phyloP scores from a whole-genome alignment of 208 protist species.

The Tritrichomonas musculus region DNA sequence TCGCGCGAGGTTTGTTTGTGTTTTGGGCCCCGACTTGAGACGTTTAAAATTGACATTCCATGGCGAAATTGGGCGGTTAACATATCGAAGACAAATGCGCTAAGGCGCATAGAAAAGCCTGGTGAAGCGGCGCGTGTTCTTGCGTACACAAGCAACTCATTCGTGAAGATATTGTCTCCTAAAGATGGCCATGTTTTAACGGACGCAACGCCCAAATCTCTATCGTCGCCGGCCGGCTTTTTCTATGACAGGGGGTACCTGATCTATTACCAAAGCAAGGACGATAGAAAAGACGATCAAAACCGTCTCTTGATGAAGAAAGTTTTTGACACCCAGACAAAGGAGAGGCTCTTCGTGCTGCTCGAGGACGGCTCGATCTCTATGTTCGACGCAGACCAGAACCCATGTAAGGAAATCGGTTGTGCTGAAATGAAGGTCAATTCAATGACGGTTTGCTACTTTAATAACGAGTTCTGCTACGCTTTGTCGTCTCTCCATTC shows the following conservation, averaged over 20 bases:
- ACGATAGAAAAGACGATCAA: too few relatives aligned
- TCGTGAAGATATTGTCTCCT: not conserved
- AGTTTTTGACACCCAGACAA: not conserved
- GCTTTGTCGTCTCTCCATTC: too few relatives aligned
- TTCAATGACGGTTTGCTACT: not conserved
- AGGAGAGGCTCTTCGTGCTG: not conserved
- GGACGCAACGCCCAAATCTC: not conserved
- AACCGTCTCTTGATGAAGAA: too few relatives aligned
- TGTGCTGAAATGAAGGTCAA: not conserved
- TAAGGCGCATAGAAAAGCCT: not conserved
- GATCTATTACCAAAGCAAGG: not conserved
- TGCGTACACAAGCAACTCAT: not conserved
- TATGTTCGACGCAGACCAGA: not conserved
- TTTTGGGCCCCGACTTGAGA: not conserved
- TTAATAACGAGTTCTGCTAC: too few relatives aligned
- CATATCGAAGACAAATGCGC: not conserved
- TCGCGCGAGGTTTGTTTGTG: not conserved
- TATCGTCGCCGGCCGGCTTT: too few relatives aligned
- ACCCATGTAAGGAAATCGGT: not conserved
- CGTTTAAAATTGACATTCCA: not conserved
- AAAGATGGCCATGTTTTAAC: not conserved
- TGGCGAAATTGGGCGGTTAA: not conserved
- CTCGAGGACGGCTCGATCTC: not conserved
- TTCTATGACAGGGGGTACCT: not conserved
- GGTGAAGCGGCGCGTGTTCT: not conserved